A percentile compares a stretch with the other conserved stretches of the same genome.
Evolutionary conservation across 768 basidiomycete genomes (phyloP).

Genomic region (Russula virescens): DNA sequence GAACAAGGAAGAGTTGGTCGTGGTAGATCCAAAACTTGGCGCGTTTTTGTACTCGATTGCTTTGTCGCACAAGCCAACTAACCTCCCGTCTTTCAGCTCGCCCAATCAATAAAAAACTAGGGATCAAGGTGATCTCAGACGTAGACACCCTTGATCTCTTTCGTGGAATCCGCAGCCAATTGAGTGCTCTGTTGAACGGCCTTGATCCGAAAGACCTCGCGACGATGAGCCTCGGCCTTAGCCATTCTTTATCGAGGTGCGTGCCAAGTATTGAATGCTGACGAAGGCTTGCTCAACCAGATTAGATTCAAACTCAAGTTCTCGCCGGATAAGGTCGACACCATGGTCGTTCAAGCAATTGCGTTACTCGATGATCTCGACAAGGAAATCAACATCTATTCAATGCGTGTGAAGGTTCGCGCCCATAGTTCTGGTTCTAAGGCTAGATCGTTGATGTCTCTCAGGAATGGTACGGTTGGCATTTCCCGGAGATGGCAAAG

Average conservation of each 20-base stretch:
- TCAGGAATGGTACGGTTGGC: constrained; percentile 99
- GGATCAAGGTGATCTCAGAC: constrained; percentile 76
- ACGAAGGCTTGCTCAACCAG: not conserved
- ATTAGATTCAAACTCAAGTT: constrained; percentile 96
- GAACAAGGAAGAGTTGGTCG: constrained; percentile 76
- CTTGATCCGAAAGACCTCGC: constrained; percentile 90
- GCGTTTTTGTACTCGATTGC: constrained; percentile 27
- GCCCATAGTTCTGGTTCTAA: not conserved
- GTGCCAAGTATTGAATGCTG: constrained; percentile 24
- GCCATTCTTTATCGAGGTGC: constrained; percentile 92
- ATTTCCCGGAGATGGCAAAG: constrained; percentile 99
- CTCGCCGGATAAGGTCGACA: constrained; percentile 99
- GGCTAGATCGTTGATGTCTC: not conserved
- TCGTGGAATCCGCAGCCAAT: constrained; percentile 90
- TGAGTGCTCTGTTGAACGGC: constrained; percentile 82
- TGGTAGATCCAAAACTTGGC: constrained; percentile 91
- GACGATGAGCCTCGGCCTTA: constrained; percentile 96
- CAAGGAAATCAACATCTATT: constrained; percentile 99
- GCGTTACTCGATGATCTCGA: constrained; percentile 96
- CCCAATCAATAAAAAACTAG: constrained; percentile 90
- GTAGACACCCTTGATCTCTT: constrained; percentile 70
- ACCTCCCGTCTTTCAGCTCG: constrained; percentile 10
- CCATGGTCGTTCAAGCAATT: constrained; percentile 99
- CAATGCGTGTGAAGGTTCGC: constrained; percentile 93
- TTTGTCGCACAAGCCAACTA: not conserved